Percentiles rank a stretch among this genome's conserved stretches.
Conservation (phyloP, 495 filamentous ascomycete species). For the Penicillium soppii region DNA sequence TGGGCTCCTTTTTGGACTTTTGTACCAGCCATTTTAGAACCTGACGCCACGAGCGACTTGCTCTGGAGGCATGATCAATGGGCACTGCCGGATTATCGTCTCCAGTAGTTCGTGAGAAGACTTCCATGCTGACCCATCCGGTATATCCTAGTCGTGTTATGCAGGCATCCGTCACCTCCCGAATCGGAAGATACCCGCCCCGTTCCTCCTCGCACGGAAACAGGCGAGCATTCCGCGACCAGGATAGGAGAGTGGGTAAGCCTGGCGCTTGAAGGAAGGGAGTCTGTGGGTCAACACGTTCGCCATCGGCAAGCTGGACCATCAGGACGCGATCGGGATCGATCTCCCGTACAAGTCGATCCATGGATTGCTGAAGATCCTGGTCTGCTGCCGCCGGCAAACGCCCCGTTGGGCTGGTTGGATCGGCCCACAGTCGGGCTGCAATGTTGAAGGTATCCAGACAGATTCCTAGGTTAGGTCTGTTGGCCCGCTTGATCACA, state of each 20-base stretch:
- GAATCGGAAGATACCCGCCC: conserved; percentile 64
- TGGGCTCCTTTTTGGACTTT: not conserved
- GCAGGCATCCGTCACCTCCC: conserved; percentile 49
- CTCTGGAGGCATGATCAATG: conserved; percentile 61
- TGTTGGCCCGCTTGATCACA: conserved; percentile 57
- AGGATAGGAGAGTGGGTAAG: conserved; percentile 40
- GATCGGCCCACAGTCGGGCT: conserved; percentile 66
- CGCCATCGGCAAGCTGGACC: conserved; percentile 72
- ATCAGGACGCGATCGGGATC: conserved; percentile 64
- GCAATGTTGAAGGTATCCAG: conserved; percentile 78
- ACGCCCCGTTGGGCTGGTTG: conserved; percentile 47
- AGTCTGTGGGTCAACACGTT: conserved; percentile 42
- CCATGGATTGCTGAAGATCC: conserved; percentile 52
- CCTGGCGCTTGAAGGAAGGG: conserved; percentile 16
- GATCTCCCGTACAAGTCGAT: conserved; percentile 51
- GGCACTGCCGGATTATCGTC: conserved; percentile 54
- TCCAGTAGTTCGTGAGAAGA: conserved; percentile 63
- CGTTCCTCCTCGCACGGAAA: conserved; percentile 65
- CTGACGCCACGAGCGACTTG: conserved; percentile 55
- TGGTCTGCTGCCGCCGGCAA: conserved; percentile 48
- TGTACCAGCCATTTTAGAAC: conserved; percentile 13
- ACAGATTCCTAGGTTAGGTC: conserved; percentile 70
- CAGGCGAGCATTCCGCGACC: conserved; percentile 68
- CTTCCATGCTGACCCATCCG: conserved; percentile 72
- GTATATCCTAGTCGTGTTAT: conserved; percentile 61